Evolutionary conservation across 2,329 filamentous ascomycete genomes (phyloP).

Genomic region (Ophiocordyceps sinensis): DNA sequence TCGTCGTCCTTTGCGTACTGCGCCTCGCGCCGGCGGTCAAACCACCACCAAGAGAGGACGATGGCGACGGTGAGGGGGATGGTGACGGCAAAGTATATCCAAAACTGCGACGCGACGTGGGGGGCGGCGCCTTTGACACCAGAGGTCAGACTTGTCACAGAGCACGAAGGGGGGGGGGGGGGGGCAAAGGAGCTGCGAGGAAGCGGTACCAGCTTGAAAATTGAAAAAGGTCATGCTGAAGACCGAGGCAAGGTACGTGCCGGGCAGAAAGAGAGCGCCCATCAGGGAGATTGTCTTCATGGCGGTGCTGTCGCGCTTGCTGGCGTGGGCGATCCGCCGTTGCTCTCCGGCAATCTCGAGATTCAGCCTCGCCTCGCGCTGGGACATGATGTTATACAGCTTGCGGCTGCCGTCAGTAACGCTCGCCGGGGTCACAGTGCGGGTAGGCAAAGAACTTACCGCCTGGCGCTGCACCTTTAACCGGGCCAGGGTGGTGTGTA

Average conservation of each 20-base stretch:
- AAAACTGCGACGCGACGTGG: conserved; percentile 23
- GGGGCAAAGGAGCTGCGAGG: neutral
- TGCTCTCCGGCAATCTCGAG: conserved; percentile 49
- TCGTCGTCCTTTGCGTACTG: conserved; percentile 33
- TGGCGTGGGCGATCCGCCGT: conserved; percentile 41
- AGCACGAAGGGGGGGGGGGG: neutral
- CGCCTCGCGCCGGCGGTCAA: conserved; percentile 35
- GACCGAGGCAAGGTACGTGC: conserved; percentile 46
- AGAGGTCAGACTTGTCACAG: neutral
- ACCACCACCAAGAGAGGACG: conserved; percentile 38
- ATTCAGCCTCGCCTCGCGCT: conserved; percentile 49
- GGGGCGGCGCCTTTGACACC: neutral
- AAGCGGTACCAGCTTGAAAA: conserved; percentile 31
- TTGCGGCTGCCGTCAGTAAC: conserved; percentile 10
- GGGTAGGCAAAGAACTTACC: conserved; percentile 21
- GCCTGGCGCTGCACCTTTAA: conserved; percentile 47
- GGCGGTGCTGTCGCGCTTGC: conserved; percentile 46
- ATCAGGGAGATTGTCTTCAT: conserved; percentile 53
- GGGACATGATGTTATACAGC: conserved; percentile 53
- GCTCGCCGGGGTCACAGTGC: neutral
- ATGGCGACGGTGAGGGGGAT: conserved; percentile 41
- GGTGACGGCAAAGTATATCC: conserved; percentile 50
- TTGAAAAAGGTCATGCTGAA: conserved; percentile 57
- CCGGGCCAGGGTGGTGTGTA: conserved; percentile 45
- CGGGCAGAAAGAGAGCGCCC: conserved; percentile 48